A percentile compares a stretch with the other conserved stretches of the same genome.
phyloP scores from a whole-genome alignment of 208 protist species.

The Hexamita inflata region DNA sequence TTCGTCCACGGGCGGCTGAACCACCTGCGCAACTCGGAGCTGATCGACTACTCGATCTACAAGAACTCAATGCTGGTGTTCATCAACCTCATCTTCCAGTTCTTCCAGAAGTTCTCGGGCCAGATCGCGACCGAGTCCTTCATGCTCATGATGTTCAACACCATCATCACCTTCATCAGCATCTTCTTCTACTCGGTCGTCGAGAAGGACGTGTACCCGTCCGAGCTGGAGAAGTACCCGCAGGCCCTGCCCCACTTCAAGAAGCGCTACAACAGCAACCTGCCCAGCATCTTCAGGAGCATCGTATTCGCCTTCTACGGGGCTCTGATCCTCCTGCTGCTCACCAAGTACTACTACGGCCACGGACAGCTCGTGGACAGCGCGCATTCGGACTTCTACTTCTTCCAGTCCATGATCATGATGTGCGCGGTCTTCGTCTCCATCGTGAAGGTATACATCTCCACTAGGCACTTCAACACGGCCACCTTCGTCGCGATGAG shows the following conservation, averaged over 20 bases:
- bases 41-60: constrained; percentile 24
- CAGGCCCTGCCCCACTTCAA: not conserved
- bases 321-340: too few relatives aligned
- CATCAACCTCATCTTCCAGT: not conserved
- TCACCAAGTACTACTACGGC: too few relatives aligned
- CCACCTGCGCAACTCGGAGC: constrained; percentile 18
- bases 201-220: not conserved
- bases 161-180: constrained; percentile 3
- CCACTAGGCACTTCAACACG: too few relatives aligned
- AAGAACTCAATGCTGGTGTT: constrained; percentile 16
- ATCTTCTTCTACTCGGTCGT: not conserved
- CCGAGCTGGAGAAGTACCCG: not conserved
- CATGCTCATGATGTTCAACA: constrained; percentile 16
- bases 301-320: not conserved
- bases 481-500: too few relatives aligned
- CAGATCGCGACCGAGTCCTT: not conserved
- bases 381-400: too few relatives aligned
- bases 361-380: too few relatives aligned
- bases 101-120: not conserved
- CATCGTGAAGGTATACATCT: too few relatives aligned
- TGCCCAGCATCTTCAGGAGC: not conserved
- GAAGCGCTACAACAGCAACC: not conserved
- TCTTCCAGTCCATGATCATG: too few relatives aligned
- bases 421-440: too few relatives aligned
- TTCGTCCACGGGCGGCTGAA: constrained; percentile 14